Base-by-base conservation (phyloP, 1,284 basidiomycete genomes). In the Leccinum cinnamomeum region DNA sequence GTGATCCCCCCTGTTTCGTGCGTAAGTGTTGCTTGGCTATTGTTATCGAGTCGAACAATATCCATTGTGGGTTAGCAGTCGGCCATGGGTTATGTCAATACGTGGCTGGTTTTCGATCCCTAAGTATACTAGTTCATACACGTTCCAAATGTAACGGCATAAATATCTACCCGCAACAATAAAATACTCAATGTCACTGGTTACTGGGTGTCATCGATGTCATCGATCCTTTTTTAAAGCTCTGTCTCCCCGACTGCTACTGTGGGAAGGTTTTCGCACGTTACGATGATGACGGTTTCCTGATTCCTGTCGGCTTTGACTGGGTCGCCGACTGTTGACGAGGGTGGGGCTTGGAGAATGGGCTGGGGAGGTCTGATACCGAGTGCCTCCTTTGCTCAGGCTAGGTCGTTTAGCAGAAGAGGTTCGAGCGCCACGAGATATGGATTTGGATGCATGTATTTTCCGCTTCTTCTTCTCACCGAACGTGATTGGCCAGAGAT, bases 201-300 rank as follows among this genome's bases (percentile, higher is more conserved):
- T 62, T 58, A 56, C 16, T 30, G 14, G 8, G 44, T 35, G 35
- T 35, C 35, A 35, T 35, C 35, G 39, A 25, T 23, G 11, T 60
- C 37, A 62, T 57, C 58, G 57, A 51, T 63, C 65, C 61, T 39
- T 64, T 48, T 57, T 50, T 28, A 16, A 25, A 54, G 44, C 25
- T 41, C 62, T 51, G 20, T 54, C 37, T 33, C 37, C 14, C 33
- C 61, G 67, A 64, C 62, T 20, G 14, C 46, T 62, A 54, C 58
- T 54, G n/a, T 69, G 12, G 20, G 72, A 70, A 18, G 54, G 30
- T 46, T 74, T 71, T 28, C 70, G 65, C 57, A 73, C 64, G 35
- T 37, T 64, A 39, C 11, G 64, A 51, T 55, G 60, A 25, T 54
- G 55, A 25, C 25, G 55, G 16, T 62, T 59, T 20, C 37, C 37